Evolutionary conservation across 441 rosid species (phyloP), one percentile per base, ranked within the genome.

Genomic region (Manihot esculenta): DNA sequence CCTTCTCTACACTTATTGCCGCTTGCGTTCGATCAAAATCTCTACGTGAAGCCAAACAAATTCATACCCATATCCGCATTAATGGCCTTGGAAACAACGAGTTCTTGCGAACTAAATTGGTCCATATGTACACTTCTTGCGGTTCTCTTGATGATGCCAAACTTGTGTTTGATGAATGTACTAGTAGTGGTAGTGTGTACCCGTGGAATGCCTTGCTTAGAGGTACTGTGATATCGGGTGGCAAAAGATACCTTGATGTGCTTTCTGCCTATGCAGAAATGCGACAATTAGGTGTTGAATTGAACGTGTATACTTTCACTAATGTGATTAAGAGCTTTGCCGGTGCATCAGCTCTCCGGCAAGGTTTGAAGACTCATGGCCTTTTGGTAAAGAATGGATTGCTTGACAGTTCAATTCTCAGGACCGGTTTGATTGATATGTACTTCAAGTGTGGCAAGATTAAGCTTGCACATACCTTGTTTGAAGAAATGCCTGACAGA

Each of bases 161-260:
- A 66, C 79, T 61, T 78, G 83, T 93, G 61, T 88, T 93, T 72
- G 88, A 83, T 50, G 87, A 78, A 69, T 77, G 88, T 77, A 49
- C 76, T 73, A 73, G 80, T 72, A 54, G 14, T 60, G 67, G 66
- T 45, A 85, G 81, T 24, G 90, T 87, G 66, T 85, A 91, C 38
- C 84, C 90, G 0, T 91, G 94, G 89, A 93, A 93, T 71, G 97
- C 97, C 0, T 75, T 93, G 82, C 86, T 93, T 70, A 83, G 96
- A 75, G 98, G 98, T 13, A 79, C 84, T 56, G 97, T 93, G 51
- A 77, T 88, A 38, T 86, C 86, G 6, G 97, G 97, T 41, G 74
- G 81, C 73, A 88, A 82, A 56, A 66, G 78, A 55, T 93, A 88
- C 75, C 71, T 67, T 30, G 89, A 91, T 72, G 93, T 87, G 70